These are phyloP conservation scores for Trichoderma sp. DNA, from an alignment of 2,329 filamentous ascomycete species.

Conservation along the genomic window DNA sequence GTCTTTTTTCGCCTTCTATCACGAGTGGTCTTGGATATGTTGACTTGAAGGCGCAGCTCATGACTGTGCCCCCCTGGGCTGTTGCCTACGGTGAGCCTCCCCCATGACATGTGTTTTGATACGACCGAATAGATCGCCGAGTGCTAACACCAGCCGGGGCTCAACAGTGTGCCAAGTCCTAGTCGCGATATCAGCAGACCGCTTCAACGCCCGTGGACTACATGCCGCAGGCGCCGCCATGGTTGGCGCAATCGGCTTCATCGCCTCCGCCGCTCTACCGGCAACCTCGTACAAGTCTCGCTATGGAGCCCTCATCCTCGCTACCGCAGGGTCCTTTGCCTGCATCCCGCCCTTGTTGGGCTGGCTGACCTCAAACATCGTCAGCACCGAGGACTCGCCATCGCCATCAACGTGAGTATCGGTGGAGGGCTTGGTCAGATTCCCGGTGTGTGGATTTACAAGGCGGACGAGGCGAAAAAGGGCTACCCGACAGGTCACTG, in stretches of 20 bases:
- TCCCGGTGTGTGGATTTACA: constrained; percentile 71
- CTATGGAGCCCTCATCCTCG: constrained; percentile 69
- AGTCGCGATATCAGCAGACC: constrained; percentile 60
- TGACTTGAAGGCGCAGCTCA: constrained; percentile 58
- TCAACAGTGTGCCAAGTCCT: constrained; percentile 38
- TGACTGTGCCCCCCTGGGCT: constrained; percentile 65
- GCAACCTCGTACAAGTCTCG: constrained; percentile 55
- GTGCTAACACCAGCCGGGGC: background rate
- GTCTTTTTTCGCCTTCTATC: constrained; percentile 61
- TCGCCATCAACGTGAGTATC: constrained; percentile 66
- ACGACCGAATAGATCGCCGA: background rate
- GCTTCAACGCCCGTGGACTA: constrained; percentile 51
- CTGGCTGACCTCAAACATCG: constrained; percentile 68
- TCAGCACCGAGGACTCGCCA: constrained; percentile 64
- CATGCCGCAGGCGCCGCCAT: constrained; percentile 43
- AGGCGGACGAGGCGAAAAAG: constrained; percentile 53
- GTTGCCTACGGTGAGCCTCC: constrained; percentile 49
- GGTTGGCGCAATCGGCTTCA: constrained; percentile 49
- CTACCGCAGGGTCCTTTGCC: constrained; percentile 62
- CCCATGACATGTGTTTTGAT: background rate
- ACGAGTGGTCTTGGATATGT: constrained; percentile 50
- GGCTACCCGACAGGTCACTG: constrained; percentile 71
- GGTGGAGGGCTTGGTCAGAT: constrained; percentile 68
- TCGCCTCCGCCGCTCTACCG: constrained; percentile 62
- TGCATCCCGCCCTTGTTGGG: constrained; percentile 67